Evolutionary conservation across 768 basidiomycete species (phyloP).

Genomic region (Lentinus tigrinus): DNA sequence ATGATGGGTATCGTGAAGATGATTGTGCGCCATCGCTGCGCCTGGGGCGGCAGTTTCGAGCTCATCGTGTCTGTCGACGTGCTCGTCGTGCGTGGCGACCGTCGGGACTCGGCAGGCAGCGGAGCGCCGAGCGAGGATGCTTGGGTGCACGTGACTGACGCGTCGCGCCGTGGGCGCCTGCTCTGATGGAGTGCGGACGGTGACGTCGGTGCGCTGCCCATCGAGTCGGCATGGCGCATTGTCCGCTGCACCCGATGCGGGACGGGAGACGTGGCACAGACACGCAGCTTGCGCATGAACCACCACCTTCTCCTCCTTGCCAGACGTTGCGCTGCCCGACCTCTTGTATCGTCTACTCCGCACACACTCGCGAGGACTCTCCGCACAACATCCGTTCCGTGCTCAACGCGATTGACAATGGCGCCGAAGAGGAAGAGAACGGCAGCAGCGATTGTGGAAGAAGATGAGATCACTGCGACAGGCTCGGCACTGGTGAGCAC

Average conservation of each 20-base stretch:
- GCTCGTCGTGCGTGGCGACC: slow-evolving; percentile 1
- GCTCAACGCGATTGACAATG: not conserved
- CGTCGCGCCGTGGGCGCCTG: not conserved
- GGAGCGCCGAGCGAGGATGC: not conserved
- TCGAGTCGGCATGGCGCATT: not conserved
- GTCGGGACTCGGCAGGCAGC: not conserved
- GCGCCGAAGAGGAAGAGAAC: slow-evolving; percentile 14
- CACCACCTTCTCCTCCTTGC: slow-evolving; percentile 1
- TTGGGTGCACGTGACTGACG: slow-evolving; percentile 3
- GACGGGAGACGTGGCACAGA: not conserved
- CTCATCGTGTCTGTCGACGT: slow-evolving; percentile 16
- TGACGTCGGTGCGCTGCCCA: slow-evolving; percentile 16
- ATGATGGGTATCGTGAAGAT: slow-evolving; percentile 67
- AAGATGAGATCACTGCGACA: not conserved
- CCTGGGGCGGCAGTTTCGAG: slow-evolving; percentile 42
- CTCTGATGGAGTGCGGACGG: slow-evolving; percentile 2
- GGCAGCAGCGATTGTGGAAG: not conserved
- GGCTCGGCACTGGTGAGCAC: slow-evolving; percentile 8
- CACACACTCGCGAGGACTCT: not conserved
- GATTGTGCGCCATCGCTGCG: slow-evolving; percentile 47
- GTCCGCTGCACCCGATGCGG: not conserved
- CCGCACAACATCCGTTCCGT: not conserved
- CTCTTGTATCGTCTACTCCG: not conserved
- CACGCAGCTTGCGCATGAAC: slow-evolving; percentile 3
- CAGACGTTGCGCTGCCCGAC: not conserved